A percentile compares a stretch with the other conserved stretches of the same genome.
Conservation (phyloP, 2,329 filamentous ascomycete species). For the Calonectria naviculata region DNA sequence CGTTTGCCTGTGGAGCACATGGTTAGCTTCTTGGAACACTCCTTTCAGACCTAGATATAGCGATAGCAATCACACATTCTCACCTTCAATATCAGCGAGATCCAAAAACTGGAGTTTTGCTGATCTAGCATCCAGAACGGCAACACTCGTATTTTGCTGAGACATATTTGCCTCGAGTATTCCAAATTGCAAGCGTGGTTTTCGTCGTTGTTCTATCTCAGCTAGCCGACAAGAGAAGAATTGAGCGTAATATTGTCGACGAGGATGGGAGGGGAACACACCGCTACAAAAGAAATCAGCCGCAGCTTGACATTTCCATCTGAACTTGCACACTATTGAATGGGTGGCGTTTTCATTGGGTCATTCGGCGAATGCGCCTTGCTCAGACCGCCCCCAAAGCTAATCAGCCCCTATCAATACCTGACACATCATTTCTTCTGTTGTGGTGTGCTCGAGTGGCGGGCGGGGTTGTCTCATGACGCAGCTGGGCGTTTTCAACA, state of each 20-base stretch:
- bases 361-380: not conserved
- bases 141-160: not conserved
- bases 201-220: not conserved
- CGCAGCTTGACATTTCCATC: not conserved
- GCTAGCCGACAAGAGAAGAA: not conserved
- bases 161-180: not conserved
- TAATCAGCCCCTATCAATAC: not conserved
- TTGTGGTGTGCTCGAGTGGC: not conserved
- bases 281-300: not conserved
- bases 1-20: not conserved
- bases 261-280: not conserved
- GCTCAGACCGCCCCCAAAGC: not conserved
- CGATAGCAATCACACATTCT: not conserved
- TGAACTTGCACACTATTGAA: not conserved
- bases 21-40: not conserved
- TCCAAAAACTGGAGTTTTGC: not conserved
- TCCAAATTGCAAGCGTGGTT: not conserved
- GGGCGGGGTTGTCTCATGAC: not conserved
- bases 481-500: not conserved
- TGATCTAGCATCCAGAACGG: constrained; percentile 8
- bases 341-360: not conserved
- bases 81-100: not conserved
- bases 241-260: not conserved
- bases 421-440: not conserved
- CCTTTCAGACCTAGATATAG: no score